A percentile compares a stretch with the other conserved stretches of the same genome.
These are phyloP conservation scores for Oryza meridionalis DNA, from an alignment of 176 grass and related monocot genomes.

Conservation along the genomic window DNA sequence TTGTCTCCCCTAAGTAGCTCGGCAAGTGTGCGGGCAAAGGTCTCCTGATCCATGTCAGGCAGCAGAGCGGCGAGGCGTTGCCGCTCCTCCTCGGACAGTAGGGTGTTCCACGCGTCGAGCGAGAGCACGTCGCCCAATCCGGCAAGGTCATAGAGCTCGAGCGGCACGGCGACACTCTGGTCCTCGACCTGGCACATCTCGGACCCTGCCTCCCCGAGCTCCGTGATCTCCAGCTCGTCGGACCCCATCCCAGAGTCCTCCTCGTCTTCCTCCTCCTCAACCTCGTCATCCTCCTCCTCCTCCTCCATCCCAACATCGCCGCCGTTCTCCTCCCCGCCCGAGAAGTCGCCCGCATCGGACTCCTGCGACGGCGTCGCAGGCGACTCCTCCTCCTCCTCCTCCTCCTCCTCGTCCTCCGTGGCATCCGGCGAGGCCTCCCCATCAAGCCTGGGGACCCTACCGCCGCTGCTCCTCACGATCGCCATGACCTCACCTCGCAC, in stretches of 20 bases:
- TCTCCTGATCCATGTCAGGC: conserved; percentile 86
- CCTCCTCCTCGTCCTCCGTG: conserved; percentile 58
- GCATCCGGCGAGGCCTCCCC: conserved; percentile 41
- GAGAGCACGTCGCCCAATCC: conserved; percentile 60
- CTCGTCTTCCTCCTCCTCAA: conserved; percentile 37
- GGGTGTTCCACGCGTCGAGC: conserved; percentile 69
- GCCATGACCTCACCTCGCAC: conserved; percentile 51
- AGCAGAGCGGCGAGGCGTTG: conserved; percentile 59
- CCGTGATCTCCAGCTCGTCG: conserved; percentile 60
- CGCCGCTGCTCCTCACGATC: conserved; percentile 65
- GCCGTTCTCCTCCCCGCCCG: conserved; percentile 39
- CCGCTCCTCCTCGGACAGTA: conserved; percentile 75
- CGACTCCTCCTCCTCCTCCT: conserved; percentile 38
- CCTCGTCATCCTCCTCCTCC: conserved; percentile 4
- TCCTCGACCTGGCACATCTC: conserved; percentile 76
- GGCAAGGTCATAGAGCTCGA: conserved; percentile 60
- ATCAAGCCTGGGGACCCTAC: conserved; percentile 55
- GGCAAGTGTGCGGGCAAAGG: conserved; percentile 63
- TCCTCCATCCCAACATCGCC: background rate
- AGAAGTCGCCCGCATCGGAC: conserved; percentile 46
- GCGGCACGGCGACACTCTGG: conserved; percentile 63
- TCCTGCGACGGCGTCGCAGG: conserved; percentile 54
- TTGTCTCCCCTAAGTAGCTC: conserved; percentile 74
- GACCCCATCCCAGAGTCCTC: conserved; percentile 75
- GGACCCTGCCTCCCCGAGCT: conserved; percentile 49